Conservation (phyloP, 345 rosid species). For the Garcia nutans region DNA sequence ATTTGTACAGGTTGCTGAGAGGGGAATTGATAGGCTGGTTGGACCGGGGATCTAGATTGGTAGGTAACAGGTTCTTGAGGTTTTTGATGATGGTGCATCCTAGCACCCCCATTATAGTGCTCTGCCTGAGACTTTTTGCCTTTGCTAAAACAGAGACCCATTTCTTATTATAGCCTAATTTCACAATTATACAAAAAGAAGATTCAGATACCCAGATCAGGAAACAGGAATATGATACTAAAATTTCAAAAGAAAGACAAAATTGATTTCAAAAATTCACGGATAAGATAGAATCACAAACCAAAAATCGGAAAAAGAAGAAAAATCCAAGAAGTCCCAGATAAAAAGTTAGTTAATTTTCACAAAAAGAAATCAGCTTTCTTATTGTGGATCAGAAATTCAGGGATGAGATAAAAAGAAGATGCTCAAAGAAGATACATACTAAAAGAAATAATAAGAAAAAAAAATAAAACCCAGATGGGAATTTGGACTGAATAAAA, state of each 20-base stretch:
- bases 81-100: slow-evolving; percentile 32
- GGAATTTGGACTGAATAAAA: neutral
- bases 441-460: neutral
- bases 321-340: neutral
- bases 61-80: slow-evolving; percentile 32
- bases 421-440: neutral
- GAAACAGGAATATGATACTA: neutral
- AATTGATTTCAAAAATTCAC: neutral
- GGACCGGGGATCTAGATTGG: slow-evolving; percentile 24
- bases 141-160: slow-evolving; percentile 65
- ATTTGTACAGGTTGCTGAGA: slow-evolving; percentile 25
- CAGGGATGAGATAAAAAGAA: neutral
- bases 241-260: neutral
- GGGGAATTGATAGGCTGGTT: slow-evolving; percentile 28
- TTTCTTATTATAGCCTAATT: slow-evolving; percentile 16
- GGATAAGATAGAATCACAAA: no score
- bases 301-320: neutral
- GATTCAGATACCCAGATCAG: slow-evolving; percentile 21
- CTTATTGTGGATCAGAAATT: slow-evolving; percentile 10
- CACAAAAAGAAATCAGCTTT: neutral
- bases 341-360: neutral
- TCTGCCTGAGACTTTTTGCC: slow-evolving; percentile 27
- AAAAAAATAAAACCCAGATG: slow-evolving; percentile 11
- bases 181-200: neutral
- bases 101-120: slow-evolving; percentile 25